Evolutionary conservation across 2,329 filamentous ascomycete genomes (phyloP).

Genomic region (Cordyceps farinosa): DNA sequence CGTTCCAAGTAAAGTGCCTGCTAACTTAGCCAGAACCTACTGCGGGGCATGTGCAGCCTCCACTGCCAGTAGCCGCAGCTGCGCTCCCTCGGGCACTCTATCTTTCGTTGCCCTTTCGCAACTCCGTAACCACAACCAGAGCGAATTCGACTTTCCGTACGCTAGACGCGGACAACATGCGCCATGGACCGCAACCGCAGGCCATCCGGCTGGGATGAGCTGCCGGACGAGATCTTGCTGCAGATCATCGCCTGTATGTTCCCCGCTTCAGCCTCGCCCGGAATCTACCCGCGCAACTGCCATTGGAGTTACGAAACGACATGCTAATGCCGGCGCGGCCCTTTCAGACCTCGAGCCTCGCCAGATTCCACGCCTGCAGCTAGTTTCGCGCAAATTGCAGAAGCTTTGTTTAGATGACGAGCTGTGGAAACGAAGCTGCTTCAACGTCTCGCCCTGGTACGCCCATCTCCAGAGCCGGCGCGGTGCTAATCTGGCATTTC

Average conservation of each 20-base stretch:
- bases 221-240: slow-evolving; percentile 62
- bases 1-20: not conserved
- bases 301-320: not conserved
- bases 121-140: not conserved
- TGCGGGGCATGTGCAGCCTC: slow-evolving; percentile 9
- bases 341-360: slow-evolving; percentile 35
- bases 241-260: slow-evolving; percentile 60
- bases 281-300: slow-evolving; percentile 15
- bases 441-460: slow-evolving; percentile 65
- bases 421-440: slow-evolving; percentile 74
- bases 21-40: slow-evolving; percentile 1
- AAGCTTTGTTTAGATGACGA: slow-evolving; percentile 67
- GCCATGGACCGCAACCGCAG: slow-evolving; percentile 27
- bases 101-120: not conserved
- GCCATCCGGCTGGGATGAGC: slow-evolving; percentile 39
- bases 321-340: not conserved
- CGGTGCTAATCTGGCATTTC: not conserved
- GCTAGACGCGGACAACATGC: slow-evolving; percentile 19
- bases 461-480: slow-evolving; percentile 46
- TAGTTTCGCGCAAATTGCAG: slow-evolving; percentile 63
- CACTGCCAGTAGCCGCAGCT: not conserved
- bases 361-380: slow-evolving; percentile 60
- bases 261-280: slow-evolving; percentile 21
- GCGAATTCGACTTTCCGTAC: not conserved
- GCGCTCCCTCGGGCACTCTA: not conserved